Base-by-base conservation (phyloP, 352 stramenopile species). In the Globisporangium paroecandrum region DNA sequence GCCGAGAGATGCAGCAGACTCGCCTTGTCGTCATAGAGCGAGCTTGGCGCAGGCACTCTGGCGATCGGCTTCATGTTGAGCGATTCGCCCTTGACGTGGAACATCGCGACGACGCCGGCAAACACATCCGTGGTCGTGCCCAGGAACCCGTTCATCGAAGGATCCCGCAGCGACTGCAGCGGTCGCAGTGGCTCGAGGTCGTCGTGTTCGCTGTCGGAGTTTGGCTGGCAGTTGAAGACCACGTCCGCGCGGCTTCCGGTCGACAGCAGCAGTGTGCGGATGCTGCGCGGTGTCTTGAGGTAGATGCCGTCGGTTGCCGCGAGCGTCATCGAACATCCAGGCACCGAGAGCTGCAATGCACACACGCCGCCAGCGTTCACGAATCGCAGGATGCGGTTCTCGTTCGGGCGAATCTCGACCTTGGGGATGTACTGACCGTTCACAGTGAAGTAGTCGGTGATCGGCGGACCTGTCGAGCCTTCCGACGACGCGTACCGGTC, bases 361-460 rank as follows among this genome's bases (percentile, higher is more conserved):
- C 77, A 76, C 4, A 78, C 82, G 8, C 75, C 74, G 27, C 80
- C 85, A 25, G 79, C 79, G 58, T 94, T 88, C 53, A 94, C 32
- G 47, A 94, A 61, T 0, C 87, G 82, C 32, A 91, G 79, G 20
- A 85, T 61, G 1, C 85, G 68, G 61, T 89, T 86, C 58, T 89
- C 81, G 38, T 79, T 65, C 10, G 81, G 78, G 7, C 65, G 68
- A 12, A 91, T 66, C 57, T 82, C 63, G 34, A 94, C 79, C 64
- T 78, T 87, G 13, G 85, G 83, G 62, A 90, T 58, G 61, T 84
- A 89, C 60, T 89, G 78, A 13, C 87, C 87, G 62, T 94, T 94
- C 8, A 93, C 76, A 0, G 76, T 79, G 62, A 89, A 88, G 69
- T 89, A 94, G 32, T 77, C 75, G 12, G 70, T 79, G 34, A 89